Evolutionary conservation across 2,329 filamentous ascomycete genomes (phyloP).

Genomic region (Helotiales sp.): DNA sequence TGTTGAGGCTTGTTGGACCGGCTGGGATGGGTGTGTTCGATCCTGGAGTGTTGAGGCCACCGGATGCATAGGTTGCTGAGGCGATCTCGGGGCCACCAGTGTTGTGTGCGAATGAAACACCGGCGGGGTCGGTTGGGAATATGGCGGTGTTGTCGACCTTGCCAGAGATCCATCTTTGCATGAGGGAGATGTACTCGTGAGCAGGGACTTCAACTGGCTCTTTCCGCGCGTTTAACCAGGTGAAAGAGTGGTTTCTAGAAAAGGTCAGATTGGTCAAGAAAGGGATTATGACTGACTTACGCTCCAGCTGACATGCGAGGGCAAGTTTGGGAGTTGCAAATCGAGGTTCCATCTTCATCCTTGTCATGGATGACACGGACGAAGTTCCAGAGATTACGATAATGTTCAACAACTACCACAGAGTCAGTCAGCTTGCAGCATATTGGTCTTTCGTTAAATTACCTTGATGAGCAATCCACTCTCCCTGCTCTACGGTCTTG

Average conservation of each 20-base stretch:
- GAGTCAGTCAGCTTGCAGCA: constrained; percentile 8
- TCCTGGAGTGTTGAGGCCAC: constrained; percentile 53
- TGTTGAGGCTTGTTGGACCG: constrained; percentile 50
- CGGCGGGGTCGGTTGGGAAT: constrained; percentile 84
- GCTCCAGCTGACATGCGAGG: constrained; percentile 92
- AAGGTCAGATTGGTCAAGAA: constrained; percentile 15
- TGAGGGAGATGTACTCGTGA: constrained; percentile 90
- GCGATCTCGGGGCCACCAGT: constrained; percentile 63
- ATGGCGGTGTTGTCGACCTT: constrained; percentile 90
- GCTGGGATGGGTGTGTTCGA: constrained; percentile 45
- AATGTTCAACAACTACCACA: constrained; percentile 83
- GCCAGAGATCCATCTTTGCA: constrained; percentile 96
- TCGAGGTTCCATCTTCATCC: constrained; percentile 75
- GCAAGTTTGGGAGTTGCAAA: constrained; percentile 85
- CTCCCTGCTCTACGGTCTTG: constrained; percentile 89
- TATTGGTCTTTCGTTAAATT: constrained; percentile 43
- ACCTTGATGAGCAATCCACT: constrained; percentile 97
- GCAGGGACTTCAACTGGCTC: constrained; percentile 92
- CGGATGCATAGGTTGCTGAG: constrained; percentile 59
- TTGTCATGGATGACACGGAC: constrained; percentile 86
- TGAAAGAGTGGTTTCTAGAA: constrained; percentile 85
- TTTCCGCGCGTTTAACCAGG: constrained; percentile 88
- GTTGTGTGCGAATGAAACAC: constrained; percentile 68
- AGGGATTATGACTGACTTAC: constrained; percentile 60
- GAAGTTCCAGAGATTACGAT: constrained; percentile 86